Percentiles rank a stretch among this genome's conserved stretches.
These are phyloP conservation scores for Triticum turgidum DNA, from an alignment of 176 grass and related monocot genomes.

Conservation along the genomic window DNA sequence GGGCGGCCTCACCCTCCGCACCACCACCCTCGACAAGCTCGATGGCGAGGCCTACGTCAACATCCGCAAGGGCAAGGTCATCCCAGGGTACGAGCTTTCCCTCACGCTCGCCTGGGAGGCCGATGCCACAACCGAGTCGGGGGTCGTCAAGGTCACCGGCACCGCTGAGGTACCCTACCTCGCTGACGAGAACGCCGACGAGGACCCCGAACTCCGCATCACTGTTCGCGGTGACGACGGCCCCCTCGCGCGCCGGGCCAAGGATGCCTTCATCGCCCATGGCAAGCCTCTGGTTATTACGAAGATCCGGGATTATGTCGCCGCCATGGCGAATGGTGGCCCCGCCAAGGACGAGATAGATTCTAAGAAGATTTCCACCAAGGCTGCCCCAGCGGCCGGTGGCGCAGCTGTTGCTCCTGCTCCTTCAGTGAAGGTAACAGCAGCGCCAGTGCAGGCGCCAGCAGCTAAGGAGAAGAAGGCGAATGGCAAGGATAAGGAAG, in stretches of 20 bases:
- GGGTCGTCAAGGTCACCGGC: constrained; percentile 55
- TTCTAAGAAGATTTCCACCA: constrained; percentile 49
- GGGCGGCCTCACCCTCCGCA: constrained; percentile 69
- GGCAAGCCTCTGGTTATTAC: constrained; percentile 80
- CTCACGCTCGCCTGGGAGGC: constrained; percentile 85
- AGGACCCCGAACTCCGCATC: constrained; percentile 84
- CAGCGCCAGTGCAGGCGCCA: not conserved
- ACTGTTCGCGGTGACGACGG: constrained; percentile 75
- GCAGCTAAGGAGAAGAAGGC: constrained; percentile 52
- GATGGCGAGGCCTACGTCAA: constrained; percentile 98
- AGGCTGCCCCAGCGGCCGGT: not conserved
- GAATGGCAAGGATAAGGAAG: constrained; percentile 77
- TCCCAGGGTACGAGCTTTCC: constrained; percentile 86
- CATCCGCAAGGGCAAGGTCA: constrained; percentile 97
- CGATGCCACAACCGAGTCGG: constrained; percentile 51
- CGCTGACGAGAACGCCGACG: constrained; percentile 90
- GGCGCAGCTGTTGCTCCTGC: not conserved
- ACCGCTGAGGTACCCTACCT: constrained; percentile 87
- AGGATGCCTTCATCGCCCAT: constrained; percentile 77
- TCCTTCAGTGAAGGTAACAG: constrained; percentile 17
- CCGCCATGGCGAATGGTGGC: constrained; percentile 75
- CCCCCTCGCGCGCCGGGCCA: constrained; percentile 69
- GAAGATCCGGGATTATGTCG: constrained; percentile 75
- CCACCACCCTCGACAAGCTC: constrained; percentile 74
- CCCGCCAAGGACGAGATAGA: constrained; percentile 87